Conservation (phyloP, 352 stramenopile species). For the Plasmopara halstedii region DNA sequence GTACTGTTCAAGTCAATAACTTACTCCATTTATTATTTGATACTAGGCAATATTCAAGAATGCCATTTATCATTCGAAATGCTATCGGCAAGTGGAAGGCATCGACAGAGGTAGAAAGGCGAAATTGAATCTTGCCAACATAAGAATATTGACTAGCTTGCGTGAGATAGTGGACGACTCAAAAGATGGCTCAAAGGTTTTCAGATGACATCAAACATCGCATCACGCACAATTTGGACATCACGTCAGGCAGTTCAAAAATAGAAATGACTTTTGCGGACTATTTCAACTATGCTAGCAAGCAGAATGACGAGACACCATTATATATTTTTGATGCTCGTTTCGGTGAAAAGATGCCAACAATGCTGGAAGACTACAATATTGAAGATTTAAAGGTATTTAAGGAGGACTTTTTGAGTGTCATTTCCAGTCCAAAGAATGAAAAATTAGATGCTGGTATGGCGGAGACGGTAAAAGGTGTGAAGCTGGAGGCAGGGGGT, state of each 20-base stretch:
- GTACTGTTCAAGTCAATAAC: not conserved
- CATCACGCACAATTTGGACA: conserved; percentile 81
- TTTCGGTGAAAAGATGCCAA: conserved; percentile 79
- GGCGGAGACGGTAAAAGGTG: conserved; percentile 6
- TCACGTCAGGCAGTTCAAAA: conserved; percentile 37
- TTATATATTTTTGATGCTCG: conserved; percentile 83
- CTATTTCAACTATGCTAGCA: conserved; percentile 52
- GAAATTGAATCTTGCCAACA: no score
- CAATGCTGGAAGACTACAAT: conserved; percentile 59
- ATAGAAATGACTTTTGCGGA: conserved; percentile 75
- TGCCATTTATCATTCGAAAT: conserved; percentile 69
- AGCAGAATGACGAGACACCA: conserved; percentile 77
- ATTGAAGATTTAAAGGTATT: conserved; percentile 62
- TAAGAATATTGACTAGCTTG: no score
- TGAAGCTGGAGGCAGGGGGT: conserved; percentile 26
- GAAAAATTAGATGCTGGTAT: conserved; percentile 10
- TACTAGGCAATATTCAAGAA: conserved; percentile 51
- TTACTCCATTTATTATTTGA: conserved; percentile 3
- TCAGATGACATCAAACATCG: conserved; percentile 36
- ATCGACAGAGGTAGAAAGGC: conserved; percentile 34
- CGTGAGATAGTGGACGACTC: conserved; percentile 51
- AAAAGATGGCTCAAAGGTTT: conserved; percentile 51
- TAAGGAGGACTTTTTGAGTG: conserved; percentile 62
- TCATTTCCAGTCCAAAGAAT: conserved; percentile 19
- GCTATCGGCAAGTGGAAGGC: conserved; percentile 69